A percentile compares a stretch with the other conserved stretches of the same genome.
Evolutionary conservation across 2,329 filamentous ascomycete species (phyloP).

Genomic region (Ilyonectria mors-panacis): DNA sequence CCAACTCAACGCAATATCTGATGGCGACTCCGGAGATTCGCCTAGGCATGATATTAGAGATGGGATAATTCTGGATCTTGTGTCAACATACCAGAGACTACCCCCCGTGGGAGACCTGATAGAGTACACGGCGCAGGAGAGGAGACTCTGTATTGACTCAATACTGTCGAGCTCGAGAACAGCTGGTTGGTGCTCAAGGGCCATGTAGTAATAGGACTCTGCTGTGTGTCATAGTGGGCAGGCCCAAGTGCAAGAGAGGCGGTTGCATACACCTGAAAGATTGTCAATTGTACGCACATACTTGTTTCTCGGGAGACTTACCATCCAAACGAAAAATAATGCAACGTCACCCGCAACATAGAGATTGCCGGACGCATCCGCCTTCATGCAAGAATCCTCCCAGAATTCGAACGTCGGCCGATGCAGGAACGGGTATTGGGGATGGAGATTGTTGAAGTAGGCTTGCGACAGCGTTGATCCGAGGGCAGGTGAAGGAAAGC

Average conservation of each 20-base stretch:
- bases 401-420: conserved; percentile 36
- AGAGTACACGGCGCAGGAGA: conserved; percentile 34
- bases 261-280: conserved; percentile 31
- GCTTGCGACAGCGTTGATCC: conserved; percentile 32
- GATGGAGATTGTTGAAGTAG: conserved; percentile 36
- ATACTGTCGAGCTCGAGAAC: conserved; percentile 34
- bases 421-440: conserved; percentile 36
- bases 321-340: conserved; percentile 39
- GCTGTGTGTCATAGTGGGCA: conserved; percentile 36
- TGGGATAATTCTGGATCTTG: too few species aligned
- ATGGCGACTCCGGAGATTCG: conserved; percentile 36
- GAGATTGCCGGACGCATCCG: conserved; percentile 29
- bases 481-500: conserved; percentile 27
- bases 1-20: conserved; percentile 34
- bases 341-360: conserved; percentile 33
- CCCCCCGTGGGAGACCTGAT: conserved; percentile 35
- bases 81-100: conserved; percentile 30
- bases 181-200: conserved; percentile 28
- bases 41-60: conserved; percentile 1
- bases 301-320: not conserved
- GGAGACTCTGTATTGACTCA: conserved; percentile 35
- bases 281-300: not conserved
- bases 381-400: conserved; percentile 36
- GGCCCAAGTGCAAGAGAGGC: conserved; percentile 35
- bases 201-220: conserved; percentile 40